Base-by-base conservation (phyloP, 768 basidiomycete genomes). In the Amanita phalloides region DNA sequence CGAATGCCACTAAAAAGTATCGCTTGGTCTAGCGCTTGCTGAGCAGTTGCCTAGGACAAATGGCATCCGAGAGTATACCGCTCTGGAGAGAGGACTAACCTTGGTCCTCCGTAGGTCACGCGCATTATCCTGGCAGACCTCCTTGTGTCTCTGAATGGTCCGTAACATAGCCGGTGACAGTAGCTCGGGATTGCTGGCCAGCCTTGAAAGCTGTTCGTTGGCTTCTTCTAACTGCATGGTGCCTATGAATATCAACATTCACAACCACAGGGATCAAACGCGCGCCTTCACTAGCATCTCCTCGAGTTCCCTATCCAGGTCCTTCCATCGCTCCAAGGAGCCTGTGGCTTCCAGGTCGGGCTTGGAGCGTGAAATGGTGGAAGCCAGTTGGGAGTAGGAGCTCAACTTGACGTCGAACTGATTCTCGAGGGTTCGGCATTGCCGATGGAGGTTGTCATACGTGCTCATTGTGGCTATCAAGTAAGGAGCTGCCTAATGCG, bases 361-460 rank as follows among this genome's bases (percentile, higher is more conserved):
- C 39, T 66, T 72, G 17, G 67, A 66, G 51, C 71, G 71, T 10
- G 79, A 77, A 55, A 85, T 74, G 28, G 73, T 74, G 3, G 86
- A 78, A 6, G 88, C 91, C 38, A 96, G 73, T 58, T 90, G 88
- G 17, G 90, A 81, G 67, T 98, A 98, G 8, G 90, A 75, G 0
- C 90, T 90, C 28, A 99, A 75, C 65, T 96, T 95, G 30, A 86
- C 71, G 62, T 96, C 91, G 56, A 98, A 87, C 21, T 91, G 76
- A 43, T 91, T 90, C 64, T 98, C 95, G 25, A 97, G 81, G 4
- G 93, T 93, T 60, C 94, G 77, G 68, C 90, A 90, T 66, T 95
- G 92, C 49, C 92, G 73, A 60, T 96, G 88, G 30, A 97, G 75
- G 51, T 85, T 79, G 59, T 98, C 95, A 71, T 93, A 94, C 58